Base-by-base conservation (phyloP, 148 eudicot genomes). In the Euryodendron excelsum region DNA sequence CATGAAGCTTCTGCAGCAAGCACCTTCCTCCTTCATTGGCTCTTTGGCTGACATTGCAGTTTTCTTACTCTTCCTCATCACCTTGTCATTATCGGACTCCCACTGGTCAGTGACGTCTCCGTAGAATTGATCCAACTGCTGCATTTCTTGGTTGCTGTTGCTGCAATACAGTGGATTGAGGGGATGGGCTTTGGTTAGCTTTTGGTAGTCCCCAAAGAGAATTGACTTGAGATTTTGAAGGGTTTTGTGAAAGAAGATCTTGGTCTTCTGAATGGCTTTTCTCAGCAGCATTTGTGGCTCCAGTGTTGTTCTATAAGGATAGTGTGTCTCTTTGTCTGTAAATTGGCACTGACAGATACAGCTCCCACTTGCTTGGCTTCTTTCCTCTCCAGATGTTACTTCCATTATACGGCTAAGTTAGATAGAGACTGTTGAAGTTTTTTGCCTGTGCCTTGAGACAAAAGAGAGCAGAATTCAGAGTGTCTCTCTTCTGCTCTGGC, bases 211-310 rank as follows among this genome's bases (percentile, higher is more conserved):
- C 53, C 67, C 74, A 63, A 83, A 80, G 47, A 84, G 82, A 69
- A 85, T 82, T 61, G 86, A 87, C 48, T 72, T 90, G 72, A 95
- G 84, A 79, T 71, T 86, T 59, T 81, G 83, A 58, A 93, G 73
- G 61, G 90, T 86, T 85, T 87, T 87, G 74, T 73, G 85, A 50
- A 92, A 50, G 83, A 91, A 82, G 33, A 53, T 76, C 81, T 86
- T 92, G 85, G 91, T 84, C 56, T 87, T 89, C 61, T 80, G 81
- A 73, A 90, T 34, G 80, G 88, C 80, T 73, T 83, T 88, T 70
- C 82, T 89, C n/a, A 89, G 77, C 80, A 67, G 76, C 92, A 92
- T 89, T 85, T 82, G 73, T 71, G 69, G 37, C 63, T 80, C 55
- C 28, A 17, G 33, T 17, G 59, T 76, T 76, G 37, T 77, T 75